Evolutionary conservation across 106 monocot species (phyloP).

Genomic region (Vanilla planifolia): DNA sequence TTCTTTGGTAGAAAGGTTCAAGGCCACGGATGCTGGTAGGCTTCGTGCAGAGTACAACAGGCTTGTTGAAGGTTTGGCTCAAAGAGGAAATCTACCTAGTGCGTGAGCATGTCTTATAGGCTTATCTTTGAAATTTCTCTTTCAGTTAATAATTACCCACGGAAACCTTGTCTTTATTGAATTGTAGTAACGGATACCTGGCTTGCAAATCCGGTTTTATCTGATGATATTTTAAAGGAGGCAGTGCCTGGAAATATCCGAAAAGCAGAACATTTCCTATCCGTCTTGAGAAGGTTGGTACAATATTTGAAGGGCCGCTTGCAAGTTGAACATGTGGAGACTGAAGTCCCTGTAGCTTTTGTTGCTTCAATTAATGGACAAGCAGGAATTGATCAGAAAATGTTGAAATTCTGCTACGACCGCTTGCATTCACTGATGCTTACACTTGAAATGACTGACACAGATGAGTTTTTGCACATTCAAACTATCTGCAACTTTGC

Average conservation of each 20-base stretch:
- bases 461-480: slow-evolving; percentile 90
- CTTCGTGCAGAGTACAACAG: slow-evolving; percentile 90
- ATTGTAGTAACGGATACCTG: slow-evolving; percentile 67
- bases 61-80: slow-evolving; percentile 93
- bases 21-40: slow-evolving; percentile 89
- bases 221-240: slow-evolving; percentile 93
- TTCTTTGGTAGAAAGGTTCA: slow-evolving; percentile 91
- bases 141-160: not conserved
- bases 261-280: slow-evolving; percentile 80
- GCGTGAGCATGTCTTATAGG: slow-evolving; percentile 9
- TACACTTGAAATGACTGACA: slow-evolving; percentile 93
- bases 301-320: slow-evolving; percentile 82
- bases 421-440: slow-evolving; percentile 82
- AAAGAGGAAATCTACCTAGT: slow-evolving; percentile 89
- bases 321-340: slow-evolving; percentile 87
- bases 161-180: slow-evolving; percentile 17
- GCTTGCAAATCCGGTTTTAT: slow-evolving; percentile 90
- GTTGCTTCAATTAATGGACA: slow-evolving; percentile 63
- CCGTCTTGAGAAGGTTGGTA: slow-evolving; percentile 77
- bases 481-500: slow-evolving; percentile 98
- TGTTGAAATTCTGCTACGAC: slow-evolving; percentile 97
- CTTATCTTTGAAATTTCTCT: not conserved
- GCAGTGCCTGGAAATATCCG: slow-evolving; percentile 91
- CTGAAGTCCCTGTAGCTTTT: slow-evolving; percentile 82
- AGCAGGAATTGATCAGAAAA: slow-evolving; percentile 98